Base-by-base conservation (phyloP, 2,329 filamentous ascomycete species). In the Eutypa lata region DNA sequence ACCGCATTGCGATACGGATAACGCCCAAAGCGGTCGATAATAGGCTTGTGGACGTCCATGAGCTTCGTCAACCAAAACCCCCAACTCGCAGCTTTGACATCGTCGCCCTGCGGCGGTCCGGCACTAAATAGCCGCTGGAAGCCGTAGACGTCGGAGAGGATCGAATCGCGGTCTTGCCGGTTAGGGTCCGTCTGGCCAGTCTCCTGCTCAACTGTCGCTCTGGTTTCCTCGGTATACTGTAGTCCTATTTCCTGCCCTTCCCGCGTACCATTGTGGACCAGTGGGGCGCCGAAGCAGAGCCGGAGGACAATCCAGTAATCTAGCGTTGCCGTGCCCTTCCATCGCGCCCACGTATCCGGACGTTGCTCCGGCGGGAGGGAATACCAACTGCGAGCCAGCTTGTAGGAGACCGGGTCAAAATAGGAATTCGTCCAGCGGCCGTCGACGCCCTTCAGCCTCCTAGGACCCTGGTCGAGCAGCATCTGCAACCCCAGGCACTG, bases 1-100 rank as follows among this genome's bases (percentile, higher is more conserved):
- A 57, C 52, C 11, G 52, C 57, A 33, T 70, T 68, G 18, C 56
- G 51, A 37, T 65, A 68, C 8, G 65, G 65, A 53, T 66, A 68
- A 14, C 62, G 53, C n/a, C 60, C 64, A 53, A 58, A 68, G 16
- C 28, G 46, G 14, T 64, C 58, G 14, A 68, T 52, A 14, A 65
- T 57, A 6, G 65, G 62, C 49, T 58, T 55, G 48, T 67, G 66
- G 4, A 61, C 54, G 44, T 68, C 63, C 53, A 67, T 57, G 26
- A 67, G 37, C 55, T 53, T 60, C 22, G 57, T 48, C 24, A 64
- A 52, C 62, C 65, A 66, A 44, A 62, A 63, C 19, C 54, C 53
- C 8, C 57, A 49, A 21, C 45, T 55, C 14, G 18, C 38, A 8
- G 38, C 38, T n/a, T 14, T 40, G 38, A 13, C 6, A n/a, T 40